These are phyloP conservation scores for Brassica carinata DNA, from an alignment of 345 rosid genomes.

Conservation along the genomic window DNA sequence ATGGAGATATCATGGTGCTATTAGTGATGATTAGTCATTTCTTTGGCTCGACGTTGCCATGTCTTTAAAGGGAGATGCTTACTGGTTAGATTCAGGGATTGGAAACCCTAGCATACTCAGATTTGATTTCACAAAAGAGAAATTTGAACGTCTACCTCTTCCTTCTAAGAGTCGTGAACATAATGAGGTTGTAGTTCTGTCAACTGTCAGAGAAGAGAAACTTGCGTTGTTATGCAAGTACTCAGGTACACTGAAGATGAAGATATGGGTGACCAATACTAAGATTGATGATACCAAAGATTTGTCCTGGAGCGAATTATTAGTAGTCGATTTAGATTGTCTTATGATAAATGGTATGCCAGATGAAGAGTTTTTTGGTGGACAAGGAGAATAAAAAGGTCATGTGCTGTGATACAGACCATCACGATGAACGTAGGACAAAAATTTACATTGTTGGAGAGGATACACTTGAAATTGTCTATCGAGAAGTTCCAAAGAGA, in stretches of 20 bases:
- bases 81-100: neutral
- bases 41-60: neutral
- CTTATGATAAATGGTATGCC: neutral
- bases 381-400: constrained; percentile 6
- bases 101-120: neutral
- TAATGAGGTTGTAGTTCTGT: neutral
- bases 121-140: neutral
- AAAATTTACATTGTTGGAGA: neutral
- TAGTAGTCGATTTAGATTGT: neutral
- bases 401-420: neutral
- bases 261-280: neutral
- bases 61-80: neutral
- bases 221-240: neutral
- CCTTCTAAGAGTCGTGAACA: neutral
- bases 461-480: neutral
- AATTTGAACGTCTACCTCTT: neutral
- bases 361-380: neutral
- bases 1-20: neutral
- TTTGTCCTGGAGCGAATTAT: neutral
- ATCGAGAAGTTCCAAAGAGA: neutral
- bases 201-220: neutral
- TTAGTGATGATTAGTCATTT: neutral
- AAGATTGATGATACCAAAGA: neutral
- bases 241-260: neutral
- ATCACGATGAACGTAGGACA: neutral